Evolutionary conservation across 129 eudicot genomes (phyloP).

Genomic region (Heracleum sosnowskyi): DNA sequence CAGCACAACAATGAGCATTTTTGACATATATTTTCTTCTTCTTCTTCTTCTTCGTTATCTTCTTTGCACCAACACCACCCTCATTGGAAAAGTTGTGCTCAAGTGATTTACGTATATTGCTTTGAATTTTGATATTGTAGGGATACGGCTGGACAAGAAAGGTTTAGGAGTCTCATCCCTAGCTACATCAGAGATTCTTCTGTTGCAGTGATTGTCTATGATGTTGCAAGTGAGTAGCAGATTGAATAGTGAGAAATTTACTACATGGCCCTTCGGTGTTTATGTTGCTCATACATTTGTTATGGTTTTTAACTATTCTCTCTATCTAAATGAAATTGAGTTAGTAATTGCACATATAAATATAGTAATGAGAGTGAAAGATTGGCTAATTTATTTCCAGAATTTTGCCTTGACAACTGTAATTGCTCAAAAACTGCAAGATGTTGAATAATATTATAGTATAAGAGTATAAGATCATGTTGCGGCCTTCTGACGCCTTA

Average conservation of each 20-base stretch:
- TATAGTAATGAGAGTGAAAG: too few relatives aligned
- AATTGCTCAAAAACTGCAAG: too few relatives aligned
- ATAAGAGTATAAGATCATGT: too few relatives aligned
- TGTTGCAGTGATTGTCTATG: constrained; percentile 74
- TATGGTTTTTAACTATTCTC: too few relatives aligned
- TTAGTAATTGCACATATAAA: too few relatives aligned
- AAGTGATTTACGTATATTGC: neutral
- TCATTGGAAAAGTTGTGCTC: neutral
- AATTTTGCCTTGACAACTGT: too few relatives aligned
- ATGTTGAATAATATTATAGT: too few relatives aligned
- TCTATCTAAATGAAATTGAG: too few relatives aligned
- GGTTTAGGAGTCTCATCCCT: constrained; percentile 90
- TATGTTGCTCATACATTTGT: too few relatives aligned
- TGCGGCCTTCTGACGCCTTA: too few relatives aligned
- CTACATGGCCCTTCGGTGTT: neutral
- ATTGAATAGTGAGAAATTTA: neutral
- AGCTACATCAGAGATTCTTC: constrained; percentile 92
- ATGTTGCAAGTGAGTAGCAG: constrained; percentile 72
- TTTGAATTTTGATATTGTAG: constrained; percentile 36
- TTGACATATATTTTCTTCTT: neutral
- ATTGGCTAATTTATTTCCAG: too few relatives aligned
- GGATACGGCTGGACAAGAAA: constrained; percentile 96
- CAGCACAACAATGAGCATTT: neutral
- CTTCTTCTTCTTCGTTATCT: neutral
- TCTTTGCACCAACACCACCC: neutral